These are phyloP conservation scores for Spizellomyces sp. DNA, from an alignment of 192 early-diverging fungal genomes.

Conservation along the genomic window DNA sequence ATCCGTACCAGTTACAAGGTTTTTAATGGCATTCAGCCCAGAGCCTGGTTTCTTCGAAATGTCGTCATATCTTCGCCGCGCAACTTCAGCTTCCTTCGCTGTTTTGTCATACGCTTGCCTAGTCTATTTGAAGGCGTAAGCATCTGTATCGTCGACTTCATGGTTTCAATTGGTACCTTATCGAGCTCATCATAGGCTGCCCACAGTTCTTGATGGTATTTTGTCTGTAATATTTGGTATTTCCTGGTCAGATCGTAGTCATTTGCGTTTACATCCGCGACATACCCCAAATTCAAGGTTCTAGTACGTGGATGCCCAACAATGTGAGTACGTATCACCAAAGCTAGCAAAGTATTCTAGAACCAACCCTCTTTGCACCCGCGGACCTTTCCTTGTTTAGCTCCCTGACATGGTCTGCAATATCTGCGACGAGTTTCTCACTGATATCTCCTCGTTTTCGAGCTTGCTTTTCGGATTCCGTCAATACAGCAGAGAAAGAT, in stretches of 20 bases:
- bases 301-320: conserved; percentile 10
- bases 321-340: neutral
- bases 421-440: conserved; percentile 33
- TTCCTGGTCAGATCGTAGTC: too few relatives aligned
- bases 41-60: conserved; percentile 45
- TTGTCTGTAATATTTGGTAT: conserved; percentile 5
- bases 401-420: conserved; percentile 49
- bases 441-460: conserved; percentile 27
- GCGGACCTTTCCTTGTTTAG: conserved; percentile 32
- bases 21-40: conserved; percentile 45
- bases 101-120: conserved; percentile 49
- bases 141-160: neutral
- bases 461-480: conserved; percentile 42
- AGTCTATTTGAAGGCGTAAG: conserved; percentile 3
- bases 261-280: too few relatives aligned
- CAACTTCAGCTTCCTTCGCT: conserved; percentile 45
- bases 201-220: conserved; percentile 48
- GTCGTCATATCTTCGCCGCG: conserved; percentile 50
- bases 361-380: conserved; percentile 37
- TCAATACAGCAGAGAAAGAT: conserved; percentile 39
- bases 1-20: conserved; percentile 49
- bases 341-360: neutral
- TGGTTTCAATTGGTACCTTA: conserved; percentile 20
- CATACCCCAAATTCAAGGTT: conserved; percentile 34
- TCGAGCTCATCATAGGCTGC: conserved; percentile 51